phyloP scores from a whole-genome alignment of 768 basidiomycete species.

The Suillus luteus region DNA sequence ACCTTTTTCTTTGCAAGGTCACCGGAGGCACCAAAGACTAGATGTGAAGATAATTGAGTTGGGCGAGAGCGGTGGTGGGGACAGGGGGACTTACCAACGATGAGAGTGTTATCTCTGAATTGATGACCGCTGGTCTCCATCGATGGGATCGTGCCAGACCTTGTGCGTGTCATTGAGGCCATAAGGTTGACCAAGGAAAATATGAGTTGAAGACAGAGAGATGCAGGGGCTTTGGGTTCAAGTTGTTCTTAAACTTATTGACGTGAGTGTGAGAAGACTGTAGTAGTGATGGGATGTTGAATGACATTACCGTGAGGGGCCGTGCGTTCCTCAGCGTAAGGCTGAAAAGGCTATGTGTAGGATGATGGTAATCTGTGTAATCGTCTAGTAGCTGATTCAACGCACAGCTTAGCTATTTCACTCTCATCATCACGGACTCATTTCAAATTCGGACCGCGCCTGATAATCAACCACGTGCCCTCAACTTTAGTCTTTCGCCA shows the following conservation, averaged over 20 bases:
- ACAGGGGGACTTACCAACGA: slow-evolving; percentile 66
- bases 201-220: slow-evolving; percentile 10
- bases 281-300: slow-evolving; percentile 8
- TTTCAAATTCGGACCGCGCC: slow-evolving; percentile 8
- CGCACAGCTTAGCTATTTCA: neutral
- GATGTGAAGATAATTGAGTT: slow-evolving; percentile 16
- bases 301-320: slow-evolving; percentile 11
- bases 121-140: slow-evolving; percentile 75
- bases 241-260: slow-evolving; percentile 23
- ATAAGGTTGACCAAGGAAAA: slow-evolving; percentile 14
- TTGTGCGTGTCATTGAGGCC: slow-evolving; percentile 49
- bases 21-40: slow-evolving; percentile 94
- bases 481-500: slow-evolving; percentile 12
- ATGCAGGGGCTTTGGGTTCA: slow-evolving; percentile 16
- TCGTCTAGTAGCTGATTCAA: slow-evolving; percentile 7
- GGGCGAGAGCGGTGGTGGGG: slow-evolving; percentile 11
- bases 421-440: slow-evolving; percentile 13
- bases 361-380: slow-evolving; percentile 8
- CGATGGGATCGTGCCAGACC: slow-evolving; percentile 86
- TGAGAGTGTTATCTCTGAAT: slow-evolving; percentile 85
- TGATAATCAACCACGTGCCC: slow-evolving; percentile 9
- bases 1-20: slow-evolving; percentile 99
- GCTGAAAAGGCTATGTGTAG: neutral
- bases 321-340: slow-evolving; percentile 20
- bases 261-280: slow-evolving; percentile 28